phyloP scores from a whole-genome alignment of 2,329 filamentous ascomycete genomes.

The Colletotrichum sp. region DNA sequence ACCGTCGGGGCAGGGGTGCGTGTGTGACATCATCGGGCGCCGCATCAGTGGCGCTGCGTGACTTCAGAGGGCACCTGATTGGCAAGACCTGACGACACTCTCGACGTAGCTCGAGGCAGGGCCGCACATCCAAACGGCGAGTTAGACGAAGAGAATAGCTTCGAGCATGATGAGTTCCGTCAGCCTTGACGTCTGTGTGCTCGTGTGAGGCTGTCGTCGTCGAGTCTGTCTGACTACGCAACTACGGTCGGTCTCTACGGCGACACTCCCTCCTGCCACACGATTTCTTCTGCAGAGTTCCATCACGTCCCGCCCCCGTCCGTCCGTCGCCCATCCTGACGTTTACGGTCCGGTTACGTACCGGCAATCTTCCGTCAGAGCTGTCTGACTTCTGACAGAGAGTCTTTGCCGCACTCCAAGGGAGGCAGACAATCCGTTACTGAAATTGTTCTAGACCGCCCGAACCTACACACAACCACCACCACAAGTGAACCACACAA shows the following conservation, averaged over 20 bases:
- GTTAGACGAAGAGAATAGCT: neutral
- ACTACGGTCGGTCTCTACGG: neutral
- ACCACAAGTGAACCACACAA: neutral
- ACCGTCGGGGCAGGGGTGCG: neutral
- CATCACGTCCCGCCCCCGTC: neutral
- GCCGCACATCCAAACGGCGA: neutral
- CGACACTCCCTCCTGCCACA: neutral
- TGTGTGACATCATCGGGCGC: constrained; percentile 14
- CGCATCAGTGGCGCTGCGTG: constrained; percentile 15
- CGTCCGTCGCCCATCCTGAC: neutral
- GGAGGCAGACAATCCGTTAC: constrained; percentile 7
- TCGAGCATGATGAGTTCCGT: neutral
- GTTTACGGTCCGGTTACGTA: constrained; percentile 6
- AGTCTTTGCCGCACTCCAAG: neutral
- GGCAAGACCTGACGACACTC: constrained; percentile 17
- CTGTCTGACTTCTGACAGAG: neutral
- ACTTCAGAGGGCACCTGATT: constrained; percentile 17
- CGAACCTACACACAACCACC: neutral
- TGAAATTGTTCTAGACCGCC: neutral
- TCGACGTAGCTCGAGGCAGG: constrained; percentile 3
- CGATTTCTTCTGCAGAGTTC: neutral
- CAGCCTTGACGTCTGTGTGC: constrained; percentile 20
- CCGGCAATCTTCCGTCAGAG: constrained; percentile 8
- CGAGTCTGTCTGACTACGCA: neutral
- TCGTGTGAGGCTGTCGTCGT: neutral